Base-by-base conservation (phyloP, 164 flowering plant genomes). In the Liquidambar formosana region DNA sequence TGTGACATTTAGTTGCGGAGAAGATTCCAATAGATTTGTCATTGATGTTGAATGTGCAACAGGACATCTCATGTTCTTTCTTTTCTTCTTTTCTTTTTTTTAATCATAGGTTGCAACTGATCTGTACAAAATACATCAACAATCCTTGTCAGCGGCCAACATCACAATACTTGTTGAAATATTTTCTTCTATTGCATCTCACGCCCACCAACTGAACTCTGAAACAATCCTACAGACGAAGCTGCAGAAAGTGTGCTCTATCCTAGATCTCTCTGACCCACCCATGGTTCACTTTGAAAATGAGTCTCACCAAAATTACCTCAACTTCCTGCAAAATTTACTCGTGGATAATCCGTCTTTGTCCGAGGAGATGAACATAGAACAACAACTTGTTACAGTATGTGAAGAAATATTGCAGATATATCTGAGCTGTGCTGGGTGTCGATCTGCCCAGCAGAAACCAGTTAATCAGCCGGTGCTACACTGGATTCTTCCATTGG, bases 231-330 rank as follows among this genome's bases (percentile, higher is more conserved):
- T 89, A 44, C 88, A 63, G 74, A 78, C 72, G 76, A 90, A 96
- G 82, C 78, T 96, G 67, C 85, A 83, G 73, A 92, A 75, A 78
- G 89, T 77, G 5, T 90, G 97, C 78, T 80, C 91, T 43, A 72
- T 86, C 52, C 81, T 93, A 46, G 98, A 90, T 78, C 82, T 88
- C 61, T 79, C 98, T 21, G 92, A 84, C 8, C 98, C 98, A 52
- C 99, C 98, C 1, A 58, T 88, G 48, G 91, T 96, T 65, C 96
- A 92, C 78, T 92, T 93, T 74, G 97, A 93, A 66, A 93, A 89
- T 44, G 99, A 96, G 66, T 78, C 97, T 3, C 76, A 86, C 78
- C 89, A 85, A 70, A 88, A 72, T 54, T 85, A 82, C 72, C 87
- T 93, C 67, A 80, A 76, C 74, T 87, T 96, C 63, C 77, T 93